Percentiles rank a stretch among this genome's conserved stretches.
These are phyloP conservation scores for Periconia sp. DNA, from an alignment of 2,329 filamentous ascomycete genomes.

Conservation along the genomic window DNA sequence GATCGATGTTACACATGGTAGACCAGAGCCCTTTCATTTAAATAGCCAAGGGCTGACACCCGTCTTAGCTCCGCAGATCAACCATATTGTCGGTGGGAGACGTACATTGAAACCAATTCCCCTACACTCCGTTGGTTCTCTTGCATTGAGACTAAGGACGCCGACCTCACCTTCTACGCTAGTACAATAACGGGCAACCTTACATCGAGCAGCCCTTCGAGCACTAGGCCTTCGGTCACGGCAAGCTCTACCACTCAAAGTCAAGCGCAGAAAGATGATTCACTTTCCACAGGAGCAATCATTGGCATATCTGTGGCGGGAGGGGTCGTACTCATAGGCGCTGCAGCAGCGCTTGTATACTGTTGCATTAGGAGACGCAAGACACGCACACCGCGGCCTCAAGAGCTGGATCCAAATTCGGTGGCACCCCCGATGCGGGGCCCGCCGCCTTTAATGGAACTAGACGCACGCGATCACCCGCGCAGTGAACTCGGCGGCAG, in stretches of 20 bases:
- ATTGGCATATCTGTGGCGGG: conserved; percentile 17
- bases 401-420: conserved; percentile 1
- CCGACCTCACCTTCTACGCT: conserved; percentile 16
- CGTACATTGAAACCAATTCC: conserved; percentile 13
- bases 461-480: conserved; percentile 2
- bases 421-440: not conserved
- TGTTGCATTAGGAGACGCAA: conserved; percentile 8
- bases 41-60: not conserved
- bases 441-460: conserved; percentile 1
- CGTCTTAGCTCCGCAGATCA: conserved; percentile 4
- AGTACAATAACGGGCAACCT: conserved; percentile 12
- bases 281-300: conserved; percentile 15
- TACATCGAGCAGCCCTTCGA: not conserved
- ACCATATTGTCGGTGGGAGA: conserved; percentile 18
- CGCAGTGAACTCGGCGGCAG: no score
- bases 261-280: not conserved
- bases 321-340: conserved; percentile 10
- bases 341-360: conserved; percentile 4
- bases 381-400: not conserved
- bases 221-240: not conserved
- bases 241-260: conserved; percentile 1
- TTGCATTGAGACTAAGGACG: conserved; percentile 11
- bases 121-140: conserved; percentile 20
- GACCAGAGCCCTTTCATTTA: not conserved
- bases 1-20: conserved; percentile 21